Evolutionary conservation across 179 eudicot genomes (phyloP).

Genomic region (Camellia oleifera): DNA sequence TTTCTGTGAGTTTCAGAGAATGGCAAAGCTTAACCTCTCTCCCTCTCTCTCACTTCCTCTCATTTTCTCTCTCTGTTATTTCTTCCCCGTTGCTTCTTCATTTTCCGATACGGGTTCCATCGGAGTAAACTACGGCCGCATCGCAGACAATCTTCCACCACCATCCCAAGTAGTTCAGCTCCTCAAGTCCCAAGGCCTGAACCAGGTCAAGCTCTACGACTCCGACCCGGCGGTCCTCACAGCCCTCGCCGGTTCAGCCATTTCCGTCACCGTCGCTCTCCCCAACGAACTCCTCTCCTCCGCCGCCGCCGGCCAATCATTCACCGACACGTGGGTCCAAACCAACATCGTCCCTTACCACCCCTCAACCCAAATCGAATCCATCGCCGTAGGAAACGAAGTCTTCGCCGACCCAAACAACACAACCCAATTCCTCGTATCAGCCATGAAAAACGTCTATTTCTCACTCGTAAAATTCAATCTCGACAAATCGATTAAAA

Average conservation of each 20-base stretch:
- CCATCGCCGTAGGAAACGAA: slow-evolving; percentile 86
- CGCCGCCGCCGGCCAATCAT: slow-evolving; percentile 56
- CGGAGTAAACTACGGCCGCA: slow-evolving; percentile 76
- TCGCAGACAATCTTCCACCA: slow-evolving; percentile 64
- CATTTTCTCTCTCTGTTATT: slow-evolving; percentile 16
- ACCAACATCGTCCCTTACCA: slow-evolving; percentile 42
- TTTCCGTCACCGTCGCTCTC: slow-evolving; percentile 55
- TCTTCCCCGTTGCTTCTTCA: background rate
- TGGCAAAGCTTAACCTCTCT: background rate
- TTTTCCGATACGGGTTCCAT: slow-evolving; percentile 38
- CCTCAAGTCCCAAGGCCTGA: slow-evolving; percentile 53
- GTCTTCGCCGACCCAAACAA: slow-evolving; percentile 56
- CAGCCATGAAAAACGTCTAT: slow-evolving; percentile 71
- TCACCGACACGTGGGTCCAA: slow-evolving; percentile 69
- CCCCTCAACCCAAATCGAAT: slow-evolving; percentile 37
- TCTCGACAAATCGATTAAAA: slow-evolving; percentile 31
- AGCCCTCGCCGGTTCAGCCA: slow-evolving; percentile 52
- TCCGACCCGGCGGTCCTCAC: slow-evolving; percentile 56
- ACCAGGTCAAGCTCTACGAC: slow-evolving; percentile 63
- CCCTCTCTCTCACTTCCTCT: slow-evolving; percentile 17
- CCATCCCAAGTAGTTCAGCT: slow-evolving; percentile 65
- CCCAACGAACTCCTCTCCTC: slow-evolving; percentile 70
- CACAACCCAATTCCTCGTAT: slow-evolving; percentile 45
- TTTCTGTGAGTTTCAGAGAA: slow-evolving; percentile 1
- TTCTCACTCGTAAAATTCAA: slow-evolving; percentile 34